Conservation (phyloP, 1,284 basidiomycete genomes). For the Ustilago vetiveriae region DNA sequence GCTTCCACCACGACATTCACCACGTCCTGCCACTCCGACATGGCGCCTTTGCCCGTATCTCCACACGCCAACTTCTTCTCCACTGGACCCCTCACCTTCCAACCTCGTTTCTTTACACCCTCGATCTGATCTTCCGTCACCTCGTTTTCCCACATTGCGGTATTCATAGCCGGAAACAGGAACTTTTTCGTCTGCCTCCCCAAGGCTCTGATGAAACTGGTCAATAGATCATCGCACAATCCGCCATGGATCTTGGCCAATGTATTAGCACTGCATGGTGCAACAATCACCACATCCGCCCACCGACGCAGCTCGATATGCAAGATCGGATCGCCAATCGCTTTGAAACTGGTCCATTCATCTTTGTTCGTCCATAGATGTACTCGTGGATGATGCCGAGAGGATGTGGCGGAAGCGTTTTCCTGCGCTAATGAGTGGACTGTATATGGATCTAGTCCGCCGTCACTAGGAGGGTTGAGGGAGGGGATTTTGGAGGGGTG, state of each 20-base stretch:
- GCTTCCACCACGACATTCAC: conserved; percentile 34
- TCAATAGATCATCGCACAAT: conserved; percentile 87
- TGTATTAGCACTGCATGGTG: conserved; percentile 94
- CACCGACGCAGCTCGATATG: conserved; percentile 93
- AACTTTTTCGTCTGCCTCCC: conserved; percentile 82
- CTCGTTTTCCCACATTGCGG: conserved; percentile 95
- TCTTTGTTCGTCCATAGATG: conserved; percentile 88
- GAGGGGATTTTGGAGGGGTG: conserved; percentile 70
- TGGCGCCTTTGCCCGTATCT: conserved; percentile 76
- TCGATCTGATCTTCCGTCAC: conserved; percentile 83
- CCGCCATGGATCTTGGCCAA: conserved; percentile 90
- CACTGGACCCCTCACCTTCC: conserved; percentile 84
- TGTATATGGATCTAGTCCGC: not conserved
- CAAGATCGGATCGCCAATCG: conserved; percentile 88
- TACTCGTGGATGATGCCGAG: conserved; percentile 53
- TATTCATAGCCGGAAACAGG: conserved; percentile 98
- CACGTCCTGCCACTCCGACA: conserved; percentile 61
- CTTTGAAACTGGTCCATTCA: conserved; percentile 81
- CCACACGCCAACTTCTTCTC: conserved; percentile 89
- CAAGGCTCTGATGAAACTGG: conserved; percentile 86
- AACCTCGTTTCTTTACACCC: conserved; percentile 77
- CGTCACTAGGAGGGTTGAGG: not conserved
- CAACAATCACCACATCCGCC: conserved; percentile 93
- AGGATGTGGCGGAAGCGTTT: conserved; percentile 33
- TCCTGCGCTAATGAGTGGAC: conserved; percentile 42